A percentile compares a stretch with the other conserved stretches of the same genome.
phyloP scores from a whole-genome alignment of 2,329 filamentous ascomycete genomes.

The Curvularia spicifera region DNA sequence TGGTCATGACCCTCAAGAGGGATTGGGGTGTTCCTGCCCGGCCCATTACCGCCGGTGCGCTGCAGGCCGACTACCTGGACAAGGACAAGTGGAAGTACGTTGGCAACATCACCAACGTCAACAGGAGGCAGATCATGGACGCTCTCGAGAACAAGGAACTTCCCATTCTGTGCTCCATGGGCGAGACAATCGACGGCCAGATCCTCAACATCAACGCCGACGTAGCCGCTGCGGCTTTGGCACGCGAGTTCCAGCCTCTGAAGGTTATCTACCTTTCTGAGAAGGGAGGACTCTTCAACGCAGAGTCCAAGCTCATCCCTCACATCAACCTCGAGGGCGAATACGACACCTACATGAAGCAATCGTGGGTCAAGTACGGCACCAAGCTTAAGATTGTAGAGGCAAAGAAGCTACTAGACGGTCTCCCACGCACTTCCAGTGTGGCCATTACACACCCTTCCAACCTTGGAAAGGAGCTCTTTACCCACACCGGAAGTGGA shows the following conservation, averaged over 20 bases:
- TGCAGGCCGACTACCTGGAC: constrained; percentile 92
- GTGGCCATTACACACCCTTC: constrained; percentile 98
- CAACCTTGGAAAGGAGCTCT: constrained; percentile 93
- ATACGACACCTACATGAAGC: constrained; percentile 88
- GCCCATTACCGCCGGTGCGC: constrained; percentile 87
- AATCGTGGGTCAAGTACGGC: constrained; percentile 94
- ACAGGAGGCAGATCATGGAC: constrained; percentile 87
- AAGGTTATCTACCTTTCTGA: constrained; percentile 99
- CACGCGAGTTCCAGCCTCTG: constrained; percentile 84
- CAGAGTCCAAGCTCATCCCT: constrained; percentile 94
- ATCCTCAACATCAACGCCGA: constrained; percentile 98
- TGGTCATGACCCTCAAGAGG: constrained; percentile 83
- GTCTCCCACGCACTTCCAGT: constrained; percentile 87
- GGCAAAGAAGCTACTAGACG: constrained; percentile 90
- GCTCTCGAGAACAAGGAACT: constrained; percentile 87
- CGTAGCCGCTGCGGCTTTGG: constrained; percentile 91
- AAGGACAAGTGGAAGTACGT: constrained; percentile 96
- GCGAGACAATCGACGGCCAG: constrained; percentile 88
- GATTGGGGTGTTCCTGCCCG: constrained; percentile 86
- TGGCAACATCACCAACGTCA: constrained; percentile 92
- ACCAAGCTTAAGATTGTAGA: constrained; percentile 97
- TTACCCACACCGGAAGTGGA: constrained; percentile 93
- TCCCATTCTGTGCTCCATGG: constrained; percentile 94
- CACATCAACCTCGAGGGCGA: constrained; percentile 98
- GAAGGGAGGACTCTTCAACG: constrained; percentile 95